Evolutionary conservation across 805 yeast species (phyloP), one percentile per base, ranked within the genome.

Genomic region (Teunomyces gatunensis): DNA sequence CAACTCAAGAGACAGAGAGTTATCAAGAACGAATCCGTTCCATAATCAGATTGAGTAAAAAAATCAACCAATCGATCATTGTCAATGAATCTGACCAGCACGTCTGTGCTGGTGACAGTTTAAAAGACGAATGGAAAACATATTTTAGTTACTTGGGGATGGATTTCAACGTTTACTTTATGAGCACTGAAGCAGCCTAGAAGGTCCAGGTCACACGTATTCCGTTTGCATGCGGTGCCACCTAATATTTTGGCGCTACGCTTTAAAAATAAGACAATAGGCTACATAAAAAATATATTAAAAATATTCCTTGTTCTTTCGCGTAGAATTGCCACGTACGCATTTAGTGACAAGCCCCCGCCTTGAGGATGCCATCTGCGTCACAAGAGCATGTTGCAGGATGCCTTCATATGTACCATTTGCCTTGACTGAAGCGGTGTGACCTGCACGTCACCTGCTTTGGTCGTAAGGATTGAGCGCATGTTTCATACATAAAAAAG

Each of bases 1-100:
- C 83, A n/a, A 78, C 83, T 45, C 88, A 84, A 59, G 89, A 83
- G 48, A 63, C 78, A 20, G 89, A 84, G 55, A 77, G 74, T 48
- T 74, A 73, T 46, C 75, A 77, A 47, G 86, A 81, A 40, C 65
- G 73, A 3, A 53, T 67, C 18, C 63, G 69, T 39, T 62, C 74
- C 2, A 58, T 71, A 6, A 56, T 65, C 10, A 57, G 53, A 27
- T 59, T 69, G 43, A 55, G 63, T n/a, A 66, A 65, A 46, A 55
- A 49, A 15, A 52, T 64, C 25, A 53, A 60, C 28, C 44, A 37
- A 34, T 20, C 47, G 30, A 40, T 49, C 10, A 42, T 30, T 11
- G 18, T 20, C 7, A 35, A 39, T 9, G 48, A 48, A 11, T 11
- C 36, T 13, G 47, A 44, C 30, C 45, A 40, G 11, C 32, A 30